phyloP scores from a whole-genome alignment of 306 rosid genomes.

The Lathyrus sativus region DNA sequence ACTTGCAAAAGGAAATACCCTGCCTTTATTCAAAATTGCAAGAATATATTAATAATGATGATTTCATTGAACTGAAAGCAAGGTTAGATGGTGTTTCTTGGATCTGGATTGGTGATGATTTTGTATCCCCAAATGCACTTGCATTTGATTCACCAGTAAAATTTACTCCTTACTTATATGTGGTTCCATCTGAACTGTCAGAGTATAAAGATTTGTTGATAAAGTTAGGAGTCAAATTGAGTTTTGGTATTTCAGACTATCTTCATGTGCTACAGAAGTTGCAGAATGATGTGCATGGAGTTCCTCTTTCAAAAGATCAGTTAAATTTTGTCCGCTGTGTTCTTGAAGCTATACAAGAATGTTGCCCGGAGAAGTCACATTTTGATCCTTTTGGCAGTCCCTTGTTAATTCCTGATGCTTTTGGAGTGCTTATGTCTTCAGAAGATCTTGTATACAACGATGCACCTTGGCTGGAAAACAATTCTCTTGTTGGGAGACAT shows the following conservation, averaged over 20 bases:
- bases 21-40: constrained; percentile 74
- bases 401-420: constrained; percentile 79
- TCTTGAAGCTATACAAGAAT: constrained; percentile 88
- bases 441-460: constrained; percentile 87
- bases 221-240: constrained; percentile 72
- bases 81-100: constrained; percentile 71
- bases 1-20: constrained; percentile 66
- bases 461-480: constrained; percentile 94
- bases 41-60: constrained; percentile 56
- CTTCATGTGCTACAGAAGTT: constrained; percentile 69
- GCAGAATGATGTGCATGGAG: constrained; percentile 71
- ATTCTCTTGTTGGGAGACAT: constrained; percentile 67
- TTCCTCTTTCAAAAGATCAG: constrained; percentile 76
- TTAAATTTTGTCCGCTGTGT: constrained; percentile 79
- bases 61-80: constrained; percentile 54
- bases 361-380: constrained; percentile 65
- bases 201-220: constrained; percentile 77
- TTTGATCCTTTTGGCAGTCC: constrained; percentile 57
- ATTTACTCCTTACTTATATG: constrained; percentile 89
- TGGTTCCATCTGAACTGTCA: constrained; percentile 89
- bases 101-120: constrained; percentile 99
- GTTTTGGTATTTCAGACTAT: constrained; percentile 79
- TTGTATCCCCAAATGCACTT: constrained; percentile 75
- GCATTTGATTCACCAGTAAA: constrained; percentile 99
- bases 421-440: constrained; percentile 70